Evolutionary conservation across 1,284 basidiomycete species (phyloP), one percentile per base, ranked within the genome.

Genomic region (Pseudozyma thailandica): DNA sequence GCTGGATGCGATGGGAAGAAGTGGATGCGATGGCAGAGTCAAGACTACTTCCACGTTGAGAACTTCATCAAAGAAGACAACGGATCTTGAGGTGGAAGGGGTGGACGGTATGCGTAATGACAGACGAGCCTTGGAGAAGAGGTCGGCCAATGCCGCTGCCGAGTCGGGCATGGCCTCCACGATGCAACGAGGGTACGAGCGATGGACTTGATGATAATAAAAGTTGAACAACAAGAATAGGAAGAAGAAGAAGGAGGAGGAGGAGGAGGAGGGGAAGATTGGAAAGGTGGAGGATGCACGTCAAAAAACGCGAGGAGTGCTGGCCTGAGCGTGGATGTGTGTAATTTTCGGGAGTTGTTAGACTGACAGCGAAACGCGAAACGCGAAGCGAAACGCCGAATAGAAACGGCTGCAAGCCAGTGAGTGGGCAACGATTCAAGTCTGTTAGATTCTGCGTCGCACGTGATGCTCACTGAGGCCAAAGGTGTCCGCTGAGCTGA

Each of bases 11-110:
- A 53, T 49, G 1, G 56, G 50, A 5, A 65, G 43, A 16, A 52
- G 60, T 15, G 62, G 26, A 16, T 61, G 38, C 8, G 63, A 38
- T 0, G 70, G 70, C 1, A 72, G 23, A 15, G 45, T 59, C 18
- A 72, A 53, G 23, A 54, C 21, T 31, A 62, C 42, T 41, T 57
- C 37, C 6, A 68, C 60, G 6, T 60, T 50, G 48, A 72, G 60
- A 20, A 62, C 51, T 28, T 72, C 50, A 44, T 72, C 64, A 39
- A 68, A 72, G 43, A 59, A 72, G 50, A 56, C 60, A 38, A 55
- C 56, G 9, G 60, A 50, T 30, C 58, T 59, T 0, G 38, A 38
- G 21, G 50, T 16, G 6, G 53, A 39, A 1, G 60, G 35, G 12
- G 56, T 47, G 23, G 69, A 54, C 9, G 55, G 55, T 5, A 61